Evolutionary conservation across 495 filamentous ascomycete genomes (phyloP).

Genomic region (Aspergillus biplanus): DNA sequence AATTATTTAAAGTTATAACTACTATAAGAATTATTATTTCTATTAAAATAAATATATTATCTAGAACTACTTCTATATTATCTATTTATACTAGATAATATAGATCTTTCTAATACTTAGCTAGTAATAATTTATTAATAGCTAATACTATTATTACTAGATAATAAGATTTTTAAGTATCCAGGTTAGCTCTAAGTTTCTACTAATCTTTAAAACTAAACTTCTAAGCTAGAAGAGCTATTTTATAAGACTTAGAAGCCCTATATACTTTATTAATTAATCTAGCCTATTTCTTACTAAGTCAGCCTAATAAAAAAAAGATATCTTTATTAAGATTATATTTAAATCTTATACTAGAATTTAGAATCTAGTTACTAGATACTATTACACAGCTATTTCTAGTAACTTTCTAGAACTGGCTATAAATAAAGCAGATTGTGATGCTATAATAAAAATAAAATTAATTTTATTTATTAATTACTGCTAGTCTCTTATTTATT

Average conservation of each 20-base stretch:
- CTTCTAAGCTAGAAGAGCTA: neutral
- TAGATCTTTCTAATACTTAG: neutral
- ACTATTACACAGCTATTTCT: neutral
- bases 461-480: neutral
- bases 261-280: neutral
- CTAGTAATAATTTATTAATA: neutral
- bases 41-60: neutral
- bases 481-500: neutral
- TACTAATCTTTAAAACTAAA: neutral
- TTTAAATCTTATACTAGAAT: too few relatives aligned
- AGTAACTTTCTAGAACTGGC: neutral
- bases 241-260: neutral
- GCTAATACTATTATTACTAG: neutral
- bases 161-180: neutral
- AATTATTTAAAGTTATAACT: too few relatives aligned
- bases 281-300: neutral
- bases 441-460: neutral
- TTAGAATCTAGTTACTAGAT: too few relatives aligned
- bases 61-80: neutral
- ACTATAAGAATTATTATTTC: neutral
- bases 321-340: too few relatives aligned
- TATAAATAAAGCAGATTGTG: neutral
- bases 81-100: neutral
- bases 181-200: neutral
- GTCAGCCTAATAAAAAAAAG: neutral